Evolutionary conservation across 345 rosid species (phyloP).

Genomic region (Gossypioides kirkii): DNA sequence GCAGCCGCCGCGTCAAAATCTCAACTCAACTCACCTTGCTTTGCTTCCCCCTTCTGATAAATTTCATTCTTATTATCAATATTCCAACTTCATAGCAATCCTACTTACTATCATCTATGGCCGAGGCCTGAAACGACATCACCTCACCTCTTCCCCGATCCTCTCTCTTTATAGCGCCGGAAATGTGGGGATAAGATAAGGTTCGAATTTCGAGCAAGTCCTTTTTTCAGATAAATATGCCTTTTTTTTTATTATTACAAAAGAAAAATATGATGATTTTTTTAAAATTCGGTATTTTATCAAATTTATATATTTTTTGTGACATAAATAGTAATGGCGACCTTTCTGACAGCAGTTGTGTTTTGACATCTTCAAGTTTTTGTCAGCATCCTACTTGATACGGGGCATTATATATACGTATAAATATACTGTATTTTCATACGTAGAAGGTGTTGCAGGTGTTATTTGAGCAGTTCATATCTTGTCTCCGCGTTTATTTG

Average conservation of each 20-base stretch:
- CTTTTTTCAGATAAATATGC: neutral
- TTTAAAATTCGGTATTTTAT: neutral
- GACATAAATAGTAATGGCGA: neutral
- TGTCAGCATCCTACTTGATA: neutral
- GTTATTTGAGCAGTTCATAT: constrained; percentile 10
- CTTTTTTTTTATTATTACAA: neutral
- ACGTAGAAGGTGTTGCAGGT: constrained; percentile 3
- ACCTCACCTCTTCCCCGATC: neutral
- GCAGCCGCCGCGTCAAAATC: neutral
- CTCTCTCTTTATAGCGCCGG: neutral
- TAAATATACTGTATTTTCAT: neutral
- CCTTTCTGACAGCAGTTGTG: constrained; percentile 5
- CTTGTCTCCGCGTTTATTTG: constrained; percentile 1
- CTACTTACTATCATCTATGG: neutral
- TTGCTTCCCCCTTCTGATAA: neutral
- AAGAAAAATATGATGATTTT: neutral
- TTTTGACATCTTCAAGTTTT: constrained; percentile 11
- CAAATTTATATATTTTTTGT: neutral
- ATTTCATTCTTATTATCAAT: neutral
- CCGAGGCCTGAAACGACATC: neutral
- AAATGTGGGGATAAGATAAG: constrained; percentile 10
- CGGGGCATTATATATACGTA: neutral
- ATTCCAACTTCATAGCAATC: neutral
- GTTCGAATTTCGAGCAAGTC: neutral
- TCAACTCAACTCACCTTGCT: neutral